Evolutionary conservation across 768 basidiomycete species (phyloP), one percentile per base, ranked within the genome.

Genomic region (Russula vinacea): DNA sequence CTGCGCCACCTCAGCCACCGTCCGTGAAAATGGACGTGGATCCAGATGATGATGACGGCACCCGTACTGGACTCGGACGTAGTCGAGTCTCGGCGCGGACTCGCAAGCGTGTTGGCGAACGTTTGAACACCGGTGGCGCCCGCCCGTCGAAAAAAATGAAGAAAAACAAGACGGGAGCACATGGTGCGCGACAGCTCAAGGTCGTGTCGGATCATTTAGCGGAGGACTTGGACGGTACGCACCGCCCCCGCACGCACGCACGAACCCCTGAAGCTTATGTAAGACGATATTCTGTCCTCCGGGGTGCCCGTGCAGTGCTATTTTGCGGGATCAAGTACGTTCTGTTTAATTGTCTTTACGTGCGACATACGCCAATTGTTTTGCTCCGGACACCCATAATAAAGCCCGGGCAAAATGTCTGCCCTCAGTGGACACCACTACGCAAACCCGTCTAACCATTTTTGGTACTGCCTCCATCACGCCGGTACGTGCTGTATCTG

Each of bases 271-370:
- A 29, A 29, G 44, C n/a, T 44, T 44, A 44, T 19, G n/a, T 44
- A n/a, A 24, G 0, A 49, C 45, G 37, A n/a, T 33, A 1, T 19
- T 19, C 17, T 17, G 19, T 10, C 5, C 10, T 33, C 19, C 32
- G 17, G 22, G 26, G 17, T 16, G 16, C 26, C 24, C 5, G 0
- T 29, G 0, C 56, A 93, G 90, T 93, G 26, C 68, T 92, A 16
- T 92, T 94, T 68, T 92, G 90, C 70, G 92, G 92, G 9, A 91
- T 94, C 55, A 94, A 92, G 91, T 91, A 66, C 59, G 79, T 66
- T 17, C 4, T 19, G 33, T 29, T 54, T 47, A 9, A 13, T 22
- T 44, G 40, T n/a, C 19, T 13, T n/a, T 8, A 17, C 7, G 2
- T 5, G 8, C 2, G 29, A 29, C 47, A 5, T 10, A 16, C 16